Evolutionary conservation across 805 yeast genomes (phyloP).

Genomic region (Candida corydali): DNA sequence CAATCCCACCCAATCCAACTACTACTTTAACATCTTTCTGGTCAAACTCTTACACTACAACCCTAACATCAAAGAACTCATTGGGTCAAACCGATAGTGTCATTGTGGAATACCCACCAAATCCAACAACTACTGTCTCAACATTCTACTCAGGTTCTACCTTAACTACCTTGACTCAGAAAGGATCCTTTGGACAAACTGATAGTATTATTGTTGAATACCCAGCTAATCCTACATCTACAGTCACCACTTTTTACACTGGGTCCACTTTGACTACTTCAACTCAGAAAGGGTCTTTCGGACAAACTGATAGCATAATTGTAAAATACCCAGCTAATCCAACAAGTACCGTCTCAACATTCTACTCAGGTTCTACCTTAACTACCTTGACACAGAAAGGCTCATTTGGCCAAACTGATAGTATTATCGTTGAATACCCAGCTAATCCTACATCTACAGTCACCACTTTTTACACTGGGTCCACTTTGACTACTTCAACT

Average conservation of each 20-base stretch:
- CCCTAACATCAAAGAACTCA: background rate
- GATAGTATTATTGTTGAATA: background rate
- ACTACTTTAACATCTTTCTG: background rate
- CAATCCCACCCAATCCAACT: slow-evolving; percentile 4
- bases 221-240: slow-evolving; percentile 3
- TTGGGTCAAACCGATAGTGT: slow-evolving; percentile 5
- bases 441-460: background rate
- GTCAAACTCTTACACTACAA: background rate
- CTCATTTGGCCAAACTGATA: background rate
- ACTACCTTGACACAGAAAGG: background rate
- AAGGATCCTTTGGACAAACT: background rate
- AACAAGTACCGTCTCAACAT: slow-evolving; percentile 1
- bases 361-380: background rate
- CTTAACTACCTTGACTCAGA: background rate
- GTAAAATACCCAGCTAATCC: slow-evolving; percentile 10
- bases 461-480: slow-evolving; percentile 1
- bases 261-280: background rate
- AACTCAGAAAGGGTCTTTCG: background rate
- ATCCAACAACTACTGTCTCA: slow-evolving; percentile 7
- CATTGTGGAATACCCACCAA: slow-evolving; percentile 7
- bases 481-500: background rate
- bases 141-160: background rate
- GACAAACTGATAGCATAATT: slow-evolving; percentile 4
- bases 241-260: background rate
- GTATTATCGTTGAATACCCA: background rate